Percentiles rank a stretch among this genome's conserved stretches.
Conservation (phyloP, 2,329 filamentous ascomycete genomes). For the Coniochaeta sp. region DNA sequence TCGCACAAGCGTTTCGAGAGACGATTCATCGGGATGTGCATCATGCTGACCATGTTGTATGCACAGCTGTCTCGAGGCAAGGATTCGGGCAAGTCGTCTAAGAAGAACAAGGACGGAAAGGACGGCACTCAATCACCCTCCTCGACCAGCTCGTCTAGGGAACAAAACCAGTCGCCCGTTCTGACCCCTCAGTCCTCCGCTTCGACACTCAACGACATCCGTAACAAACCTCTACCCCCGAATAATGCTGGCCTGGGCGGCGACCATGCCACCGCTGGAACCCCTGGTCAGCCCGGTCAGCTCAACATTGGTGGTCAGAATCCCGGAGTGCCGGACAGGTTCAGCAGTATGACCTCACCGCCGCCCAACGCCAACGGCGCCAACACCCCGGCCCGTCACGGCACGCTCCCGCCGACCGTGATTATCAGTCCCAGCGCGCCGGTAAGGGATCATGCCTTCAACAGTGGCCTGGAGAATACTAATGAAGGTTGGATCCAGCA, state of each 20-base stretch:
- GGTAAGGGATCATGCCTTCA: constrained; percentile 42
- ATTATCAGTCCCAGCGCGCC: constrained; percentile 92
- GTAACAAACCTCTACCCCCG: constrained; percentile 70
- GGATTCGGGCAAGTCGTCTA: constrained; percentile 74
- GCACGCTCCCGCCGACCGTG: constrained; percentile 72
- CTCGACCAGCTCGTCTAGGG: constrained; percentile 41
- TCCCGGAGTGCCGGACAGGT: constrained; percentile 27
- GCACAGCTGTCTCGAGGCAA: constrained; percentile 84
- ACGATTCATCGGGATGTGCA: neutral
- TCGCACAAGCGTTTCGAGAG: neutral
- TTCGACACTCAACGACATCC: constrained; percentile 75
- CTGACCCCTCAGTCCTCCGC: constrained; percentile 83
- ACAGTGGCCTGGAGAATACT: constrained; percentile 10
- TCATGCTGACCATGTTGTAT: constrained; percentile 46
- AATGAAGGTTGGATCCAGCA: constrained; percentile 49
- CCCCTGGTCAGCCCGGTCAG: constrained; percentile 32
- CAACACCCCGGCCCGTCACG: constrained; percentile 57
- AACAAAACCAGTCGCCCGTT: constrained; percentile 53
- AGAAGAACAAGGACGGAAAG: constrained; percentile 66
- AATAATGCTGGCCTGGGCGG: constrained; percentile 39
- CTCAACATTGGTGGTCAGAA: constrained; percentile 24
- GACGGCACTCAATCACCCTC: constrained; percentile 77
- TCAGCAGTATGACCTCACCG: constrained; percentile 23
- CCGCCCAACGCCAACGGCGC: constrained; percentile 41
- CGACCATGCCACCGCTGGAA: constrained; percentile 29